Conservation (phyloP, 164 flowering plant genomes). For the Chimonanthus praecox region DNA sequence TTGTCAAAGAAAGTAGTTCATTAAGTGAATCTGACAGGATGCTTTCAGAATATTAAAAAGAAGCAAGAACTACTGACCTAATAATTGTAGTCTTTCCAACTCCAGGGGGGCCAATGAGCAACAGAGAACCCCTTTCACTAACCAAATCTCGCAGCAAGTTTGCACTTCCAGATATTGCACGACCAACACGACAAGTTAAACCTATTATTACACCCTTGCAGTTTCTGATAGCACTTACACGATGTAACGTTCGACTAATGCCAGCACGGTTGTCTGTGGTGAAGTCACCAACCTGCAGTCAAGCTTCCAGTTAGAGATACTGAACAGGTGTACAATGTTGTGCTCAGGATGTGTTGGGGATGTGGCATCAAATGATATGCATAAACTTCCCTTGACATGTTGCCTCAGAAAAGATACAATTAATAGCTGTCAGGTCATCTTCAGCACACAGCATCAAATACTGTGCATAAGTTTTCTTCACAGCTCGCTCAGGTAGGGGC, state of each 20-base stretch:
- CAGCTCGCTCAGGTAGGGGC: too few species aligned
- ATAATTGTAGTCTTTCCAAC: slow-evolving; percentile 97
- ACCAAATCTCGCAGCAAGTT: slow-evolving; percentile 71
- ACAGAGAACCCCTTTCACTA: slow-evolving; percentile 71
- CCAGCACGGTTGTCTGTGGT: slow-evolving; percentile 92
- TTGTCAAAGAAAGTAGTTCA: too few species aligned
- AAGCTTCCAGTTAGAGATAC: slow-evolving; percentile 9
- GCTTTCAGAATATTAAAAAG: too few species aligned
- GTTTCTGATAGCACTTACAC: slow-evolving; percentile 87
- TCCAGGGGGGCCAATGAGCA: slow-evolving; percentile 96
- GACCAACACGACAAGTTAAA: slow-evolving; percentile 90
- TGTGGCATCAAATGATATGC: not conserved
- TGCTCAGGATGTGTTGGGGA: not conserved
- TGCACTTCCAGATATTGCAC: slow-evolving; percentile 91
- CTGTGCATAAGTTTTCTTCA: too few species aligned
- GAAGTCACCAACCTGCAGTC: slow-evolving; percentile 86
- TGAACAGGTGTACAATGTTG: not conserved
- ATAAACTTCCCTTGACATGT: not conserved
- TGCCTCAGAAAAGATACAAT: not conserved
- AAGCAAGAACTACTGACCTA: slow-evolving; percentile 35
- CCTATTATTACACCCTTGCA: slow-evolving; percentile 81
- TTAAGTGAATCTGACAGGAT: too few species aligned
- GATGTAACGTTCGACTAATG: slow-evolving; percentile 86
- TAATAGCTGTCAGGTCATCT: too few species aligned
- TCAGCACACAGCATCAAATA: too few species aligned